These are phyloP conservation scores for Rhizopogon vulgaris DNA, from an alignment of 768 basidiomycete species.

Conservation along the genomic window DNA sequence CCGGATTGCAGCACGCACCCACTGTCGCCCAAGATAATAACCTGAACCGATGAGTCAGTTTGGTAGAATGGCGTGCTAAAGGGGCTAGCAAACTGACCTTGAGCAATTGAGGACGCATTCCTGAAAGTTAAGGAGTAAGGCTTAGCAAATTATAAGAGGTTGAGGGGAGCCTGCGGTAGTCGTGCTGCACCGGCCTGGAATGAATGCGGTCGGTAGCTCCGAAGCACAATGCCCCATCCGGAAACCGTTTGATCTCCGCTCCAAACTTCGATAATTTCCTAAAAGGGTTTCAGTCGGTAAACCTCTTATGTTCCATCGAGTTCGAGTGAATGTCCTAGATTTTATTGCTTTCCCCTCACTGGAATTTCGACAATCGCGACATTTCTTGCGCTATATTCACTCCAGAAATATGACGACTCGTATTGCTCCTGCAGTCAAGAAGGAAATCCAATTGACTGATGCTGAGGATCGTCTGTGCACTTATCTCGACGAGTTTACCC, in stretches of 20 bases:
- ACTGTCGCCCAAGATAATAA: constrained; percentile 98
- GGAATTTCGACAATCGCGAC: background rate
- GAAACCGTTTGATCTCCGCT: constrained; percentile 20
- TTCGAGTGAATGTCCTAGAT: background rate
- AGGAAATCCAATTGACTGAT: constrained; percentile 52
- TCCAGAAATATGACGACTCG: constrained; percentile 26
- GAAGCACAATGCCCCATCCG: constrained; percentile 9
- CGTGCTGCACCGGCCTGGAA: constrained; percentile 7
- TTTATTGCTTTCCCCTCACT: background rate
- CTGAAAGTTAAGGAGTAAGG: background rate
- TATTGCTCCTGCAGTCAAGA: constrained; percentile 24
- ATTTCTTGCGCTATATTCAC: constrained; percentile 1
- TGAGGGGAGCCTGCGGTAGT: background rate
- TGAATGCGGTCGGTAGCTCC: constrained; percentile 16
- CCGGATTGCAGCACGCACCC: constrained; percentile 50
- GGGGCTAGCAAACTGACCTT: constrained; percentile 44
- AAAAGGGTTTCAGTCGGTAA: background rate
- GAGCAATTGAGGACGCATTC: constrained; percentile 81
- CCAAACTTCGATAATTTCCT: constrained; percentile 6
- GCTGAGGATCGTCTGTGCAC: constrained; percentile 65
- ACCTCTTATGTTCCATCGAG: background rate
- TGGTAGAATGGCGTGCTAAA: background rate
- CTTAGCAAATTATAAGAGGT: background rate
- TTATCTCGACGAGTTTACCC: constrained; percentile 76
- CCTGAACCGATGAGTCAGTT: constrained; percentile 41